phyloP scores from a whole-genome alignment of 805 yeast species.

The Helenozyma rhizophorensis region DNA sequence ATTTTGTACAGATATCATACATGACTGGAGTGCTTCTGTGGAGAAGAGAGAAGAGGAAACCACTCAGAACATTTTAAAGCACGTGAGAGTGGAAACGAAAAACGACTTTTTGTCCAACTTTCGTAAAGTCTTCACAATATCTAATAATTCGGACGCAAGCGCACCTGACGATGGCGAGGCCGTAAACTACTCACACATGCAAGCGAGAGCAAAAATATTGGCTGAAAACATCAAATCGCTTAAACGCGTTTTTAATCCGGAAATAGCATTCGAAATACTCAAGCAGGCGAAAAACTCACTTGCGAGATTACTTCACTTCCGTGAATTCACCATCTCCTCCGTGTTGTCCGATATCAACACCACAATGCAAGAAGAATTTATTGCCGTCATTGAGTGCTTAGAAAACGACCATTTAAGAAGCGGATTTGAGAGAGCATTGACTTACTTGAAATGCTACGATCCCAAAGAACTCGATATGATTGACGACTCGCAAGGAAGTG shows the following conservation, averaged over 20 bases:
- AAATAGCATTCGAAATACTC: conserved; percentile 66
- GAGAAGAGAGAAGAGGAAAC: conserved; percentile 45
- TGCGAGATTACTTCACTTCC: conserved; percentile 45
- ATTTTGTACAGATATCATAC: conserved; percentile 20
- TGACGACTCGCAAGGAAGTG: conserved; percentile 18
- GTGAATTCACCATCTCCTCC: conserved; percentile 30
- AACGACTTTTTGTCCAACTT: conserved; percentile 61
- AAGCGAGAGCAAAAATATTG: conserved; percentile 76
- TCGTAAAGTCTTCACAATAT: conserved; percentile 51
- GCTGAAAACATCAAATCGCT: conserved; percentile 71
- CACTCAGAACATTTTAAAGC: conserved; percentile 43
- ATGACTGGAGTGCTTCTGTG: conserved; percentile 32
- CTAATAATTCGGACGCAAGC: conserved; percentile 3
- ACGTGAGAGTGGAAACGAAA: conserved; percentile 46
- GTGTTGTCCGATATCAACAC: conserved; percentile 30
- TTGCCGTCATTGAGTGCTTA: conserved; percentile 56
- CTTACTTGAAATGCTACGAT: conserved; percentile 64
- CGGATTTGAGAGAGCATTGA: conserved; percentile 81
- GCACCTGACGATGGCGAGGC: neutral
- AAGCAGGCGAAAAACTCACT: conserved; percentile 65
- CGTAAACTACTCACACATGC: conserved; percentile 55
- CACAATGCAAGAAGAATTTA: conserved; percentile 59
- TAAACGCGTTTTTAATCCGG: conserved; percentile 73
- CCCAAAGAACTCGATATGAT: conserved; percentile 43
- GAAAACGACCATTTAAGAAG: conserved; percentile 73